A percentile compares a stretch with the other conserved stretches of the same genome.
Conservation (phyloP, 2,329 filamentous ascomycete species). For the Diplodia seriata region DNA sequence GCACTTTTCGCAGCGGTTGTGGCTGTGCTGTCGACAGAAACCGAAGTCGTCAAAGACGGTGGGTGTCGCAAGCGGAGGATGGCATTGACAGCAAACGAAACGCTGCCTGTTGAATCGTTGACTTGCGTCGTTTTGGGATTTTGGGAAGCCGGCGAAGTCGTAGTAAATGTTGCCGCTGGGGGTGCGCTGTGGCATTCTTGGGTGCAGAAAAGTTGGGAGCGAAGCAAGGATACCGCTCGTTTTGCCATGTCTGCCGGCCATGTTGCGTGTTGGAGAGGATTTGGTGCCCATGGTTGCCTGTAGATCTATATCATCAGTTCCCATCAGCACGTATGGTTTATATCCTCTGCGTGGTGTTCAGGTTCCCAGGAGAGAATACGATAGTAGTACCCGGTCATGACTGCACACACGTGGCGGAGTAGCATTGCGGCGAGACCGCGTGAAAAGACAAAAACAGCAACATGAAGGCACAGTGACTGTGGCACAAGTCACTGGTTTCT, state of each 20-base stretch:
- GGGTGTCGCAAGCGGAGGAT: slow-evolving; percentile 12
- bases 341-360: neutral
- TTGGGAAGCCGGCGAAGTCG: neutral
- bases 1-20: slow-evolving; percentile 12
- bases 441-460: slow-evolving; percentile 6
- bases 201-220: neutral
- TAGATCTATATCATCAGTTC: neutral
- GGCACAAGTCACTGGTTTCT: neutral
- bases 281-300: neutral
- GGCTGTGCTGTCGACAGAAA: slow-evolving; percentile 13
- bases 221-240: neutral
- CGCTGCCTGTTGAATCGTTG: slow-evolving; percentile 4
- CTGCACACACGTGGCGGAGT: slow-evolving; percentile 8
- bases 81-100: slow-evolving; percentile 19
- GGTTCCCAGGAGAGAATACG: neutral
- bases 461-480: neutral
- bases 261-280: neutral
- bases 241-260: neutral
- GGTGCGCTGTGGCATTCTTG: neutral
- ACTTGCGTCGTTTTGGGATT: neutral
- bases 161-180: neutral
- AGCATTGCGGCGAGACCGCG: slow-evolving; percentile 3
- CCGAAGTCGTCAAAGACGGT: slow-evolving; percentile 22
- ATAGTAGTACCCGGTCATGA: neutral
- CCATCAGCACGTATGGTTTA: neutral